A percentile compares a stretch with the other conserved stretches of the same genome.
Evolutionary conservation across 2,329 filamentous ascomycete genomes (phyloP).

Genomic region (Rasamsonia emersonii): DNA sequence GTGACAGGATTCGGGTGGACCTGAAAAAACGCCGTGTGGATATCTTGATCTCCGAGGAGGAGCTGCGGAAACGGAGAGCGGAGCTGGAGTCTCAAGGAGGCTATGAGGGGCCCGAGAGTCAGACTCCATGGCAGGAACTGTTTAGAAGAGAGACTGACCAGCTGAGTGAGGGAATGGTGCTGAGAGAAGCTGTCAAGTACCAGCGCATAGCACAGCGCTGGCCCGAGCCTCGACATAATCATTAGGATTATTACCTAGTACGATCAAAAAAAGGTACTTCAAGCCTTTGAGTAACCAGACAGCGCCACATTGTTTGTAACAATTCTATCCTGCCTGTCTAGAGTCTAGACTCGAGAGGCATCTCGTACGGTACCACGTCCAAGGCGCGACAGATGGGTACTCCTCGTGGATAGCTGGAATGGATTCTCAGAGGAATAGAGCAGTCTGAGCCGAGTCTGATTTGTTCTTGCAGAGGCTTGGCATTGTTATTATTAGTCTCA

Average conservation of each 20-base stretch:
- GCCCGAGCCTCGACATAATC: constrained; percentile 38
- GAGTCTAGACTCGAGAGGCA: too few relatives aligned
- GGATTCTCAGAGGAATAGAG: too few relatives aligned
- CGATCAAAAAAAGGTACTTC: too few relatives aligned
- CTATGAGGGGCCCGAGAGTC: constrained; percentile 32
- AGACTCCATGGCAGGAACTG: constrained; percentile 46
- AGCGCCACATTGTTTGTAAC: too few relatives aligned
- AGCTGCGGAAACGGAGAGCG: constrained; percentile 32
- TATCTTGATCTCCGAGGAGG: constrained; percentile 36
- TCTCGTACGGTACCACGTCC: too few relatives aligned
- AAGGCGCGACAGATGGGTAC: too few relatives aligned
- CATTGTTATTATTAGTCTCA: too few relatives aligned
- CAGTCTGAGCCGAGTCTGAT: too few relatives aligned
- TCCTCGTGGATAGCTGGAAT: too few relatives aligned
- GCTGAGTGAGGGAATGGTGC: constrained; percentile 40
- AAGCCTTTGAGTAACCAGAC: too few relatives aligned
- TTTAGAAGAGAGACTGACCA: constrained; percentile 40
- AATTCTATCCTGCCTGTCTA: too few relatives aligned
- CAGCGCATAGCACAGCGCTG: constrained; percentile 38
- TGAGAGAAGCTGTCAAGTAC: constrained; percentile 38
- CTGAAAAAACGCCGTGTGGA: constrained; percentile 42
- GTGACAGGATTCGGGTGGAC: constrained; percentile 44
- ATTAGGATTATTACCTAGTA: constrained; percentile 20
- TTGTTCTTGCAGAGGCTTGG: too few relatives aligned
- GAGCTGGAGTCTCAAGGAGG: constrained; percentile 31